These are phyloP conservation scores for Cytospora piceae DNA, from an alignment of 2,329 filamentous ascomycete species.

Conservation along the genomic window DNA sequence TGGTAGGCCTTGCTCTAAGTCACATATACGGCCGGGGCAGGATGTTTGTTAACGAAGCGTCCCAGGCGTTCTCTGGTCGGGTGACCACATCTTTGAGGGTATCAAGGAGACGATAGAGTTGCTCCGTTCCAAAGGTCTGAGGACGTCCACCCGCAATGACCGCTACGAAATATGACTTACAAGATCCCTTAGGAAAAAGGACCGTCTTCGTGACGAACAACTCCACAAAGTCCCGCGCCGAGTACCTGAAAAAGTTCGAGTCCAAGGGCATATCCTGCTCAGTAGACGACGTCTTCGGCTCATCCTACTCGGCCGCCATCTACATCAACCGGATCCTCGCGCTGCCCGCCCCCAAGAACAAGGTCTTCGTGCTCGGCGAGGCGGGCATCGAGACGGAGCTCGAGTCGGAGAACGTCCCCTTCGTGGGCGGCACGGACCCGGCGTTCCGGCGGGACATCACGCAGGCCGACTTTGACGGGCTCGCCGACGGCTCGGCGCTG, in stretches of 20 bases:
- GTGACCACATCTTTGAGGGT: constrained; percentile 84
- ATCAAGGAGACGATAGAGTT: constrained; percentile 84
- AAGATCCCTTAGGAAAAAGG: constrained; percentile 71
- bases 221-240: constrained; percentile 90
- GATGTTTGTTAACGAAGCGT: constrained; percentile 29
- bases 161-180: constrained; percentile 1
- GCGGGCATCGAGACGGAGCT: constrained; percentile 90
- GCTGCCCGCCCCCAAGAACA: constrained; percentile 77
- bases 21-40: not conserved
- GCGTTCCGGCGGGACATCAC: constrained; percentile 76
- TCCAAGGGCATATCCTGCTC: constrained; percentile 77
- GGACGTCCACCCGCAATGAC: constrained; percentile 22
- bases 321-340: constrained; percentile 94
- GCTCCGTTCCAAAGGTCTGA: constrained; percentile 75
- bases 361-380: constrained; percentile 94
- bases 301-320: constrained; percentile 90
- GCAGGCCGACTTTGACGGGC: constrained; percentile 76
- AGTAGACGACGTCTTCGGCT: constrained; percentile 92
- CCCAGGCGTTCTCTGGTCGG: constrained; percentile 92
- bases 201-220: constrained; percentile 98
- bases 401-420: constrained; percentile 74
- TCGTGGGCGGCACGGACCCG: constrained; percentile 86
- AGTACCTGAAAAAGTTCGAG: constrained; percentile 92
- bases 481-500: constrained; percentile 75
- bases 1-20: constrained; percentile 59